Base-by-base conservation (phyloP, 2,329 filamentous ascomycete species). In the Lachnellula arida region DNA sequence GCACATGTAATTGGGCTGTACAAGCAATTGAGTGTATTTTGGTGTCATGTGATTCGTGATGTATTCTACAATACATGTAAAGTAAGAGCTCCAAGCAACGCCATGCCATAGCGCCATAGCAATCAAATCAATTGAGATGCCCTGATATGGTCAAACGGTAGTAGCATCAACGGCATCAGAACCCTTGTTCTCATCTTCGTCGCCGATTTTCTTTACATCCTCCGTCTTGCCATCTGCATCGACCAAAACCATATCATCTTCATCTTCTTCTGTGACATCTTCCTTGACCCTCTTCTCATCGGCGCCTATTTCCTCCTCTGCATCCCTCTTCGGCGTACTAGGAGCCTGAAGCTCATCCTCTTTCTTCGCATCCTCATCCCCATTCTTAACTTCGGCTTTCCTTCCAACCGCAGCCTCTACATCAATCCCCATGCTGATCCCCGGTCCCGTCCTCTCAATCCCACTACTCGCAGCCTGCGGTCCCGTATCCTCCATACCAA, bases 401-500 rank as follows among this genome's bases (percentile, higher is more conserved):
- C 82, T 73, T 0, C 83, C 83, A 4, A 85, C 81, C 4, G 83
- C 82, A 19, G 81, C 81, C 66, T 83, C 81, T 22, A 86, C 71
- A 63, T 86, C 79, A 57, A 86, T 82, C 12, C 75, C 78, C 51
- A 80, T 78, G 48, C 76, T 74, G n/a, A 80, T 64, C 11, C 46
- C 71, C 54, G 76, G 70, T 22, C 73, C 67, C 55, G 71, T 70
- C 50, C 68, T 73, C 28, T 71, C 68, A 42, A 70, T 75, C 15
- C 70, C 74, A 53, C 72, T 75, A 8, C 44, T 44, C 19, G 46
- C 14, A 15, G 46, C 17, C 72, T 89, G 92, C 9, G 89, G 85
- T 0, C 94, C 94, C 62, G 90, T 88, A 69, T 99, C 94, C 64
- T 89, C 85, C 57, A 91, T 84, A 4, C 92, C 93, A 50, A 97